Percentiles rank a stretch among this genome's conserved stretches.
These are phyloP conservation scores for Stereocaulon alpinum DNA, from an alignment of 495 filamentous ascomycete genomes.

Conservation along the genomic window DNA sequence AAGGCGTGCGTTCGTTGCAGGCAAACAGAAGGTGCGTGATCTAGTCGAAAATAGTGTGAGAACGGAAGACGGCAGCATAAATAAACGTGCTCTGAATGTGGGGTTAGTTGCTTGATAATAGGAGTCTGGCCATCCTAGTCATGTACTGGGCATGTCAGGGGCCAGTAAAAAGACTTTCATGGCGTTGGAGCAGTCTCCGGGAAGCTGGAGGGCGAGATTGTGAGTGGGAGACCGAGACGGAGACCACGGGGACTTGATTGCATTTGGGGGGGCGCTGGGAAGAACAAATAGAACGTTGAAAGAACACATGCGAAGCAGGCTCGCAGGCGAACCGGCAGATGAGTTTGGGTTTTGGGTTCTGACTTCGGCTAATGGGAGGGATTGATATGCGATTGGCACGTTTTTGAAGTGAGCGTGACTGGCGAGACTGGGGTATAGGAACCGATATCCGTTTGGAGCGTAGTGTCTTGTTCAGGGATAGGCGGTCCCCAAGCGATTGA, in stretches of 20 bases:
- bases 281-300: not conserved
- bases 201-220: not conserved
- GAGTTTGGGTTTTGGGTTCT: not conserved
- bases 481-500: slow-evolving; percentile 8
- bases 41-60: slow-evolving; percentile 10
- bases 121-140: not conserved
- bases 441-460: not conserved
- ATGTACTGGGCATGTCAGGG: slow-evolving; percentile 9
- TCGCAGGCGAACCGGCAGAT: not conserved
- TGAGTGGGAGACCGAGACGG: not conserved
- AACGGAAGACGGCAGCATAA: slow-evolving; percentile 13
- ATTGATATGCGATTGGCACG: not conserved
- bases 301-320: not conserved
- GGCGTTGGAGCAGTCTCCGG: slow-evolving; percentile 12
- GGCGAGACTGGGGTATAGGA: slow-evolving; percentile 6
- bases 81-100: slow-evolving; percentile 6
- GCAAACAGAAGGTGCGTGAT: slow-evolving; percentile 5
- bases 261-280: not conserved
- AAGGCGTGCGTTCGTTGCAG: slow-evolving; percentile 2
- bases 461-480: not conserved
- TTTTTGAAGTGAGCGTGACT: not conserved
- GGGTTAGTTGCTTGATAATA: slow-evolving; percentile 4
- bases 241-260: no score
- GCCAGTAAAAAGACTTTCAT: slow-evolving; percentile 14
- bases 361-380: not conserved